Base-by-base conservation (phyloP, 176 grass and related monocot genomes). In the Oryza meridionalis region DNA sequence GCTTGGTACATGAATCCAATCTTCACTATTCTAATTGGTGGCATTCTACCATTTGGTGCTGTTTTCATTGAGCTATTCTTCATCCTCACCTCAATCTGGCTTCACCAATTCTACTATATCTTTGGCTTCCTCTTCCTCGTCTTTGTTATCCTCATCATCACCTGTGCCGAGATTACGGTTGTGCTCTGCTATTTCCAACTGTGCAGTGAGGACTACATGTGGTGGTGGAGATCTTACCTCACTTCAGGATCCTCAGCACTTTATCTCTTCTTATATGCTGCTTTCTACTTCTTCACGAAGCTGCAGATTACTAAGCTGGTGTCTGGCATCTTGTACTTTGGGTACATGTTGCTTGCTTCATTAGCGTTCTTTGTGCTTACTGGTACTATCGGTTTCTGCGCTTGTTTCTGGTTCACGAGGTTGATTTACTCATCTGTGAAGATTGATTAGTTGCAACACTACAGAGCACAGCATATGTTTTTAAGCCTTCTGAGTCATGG, bases 121-220 rank as follows among this genome's bases (percentile, higher is more conserved):
- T 92, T 92, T 0, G 90, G 90, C n/a, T 92, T 92, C 84, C 90
- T 92, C 70, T 92, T 92, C 87, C 84, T 92, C 2, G 90, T 92
- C 9, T 92, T 92, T 71, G 65, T 86, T 65, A 92, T 92, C 84
- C 90, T 92, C 50, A 84, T 89, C 75, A 86, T 92, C 76, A 92
- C 90, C 9, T 89, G 90, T 15, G 90, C 87, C 0, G 90, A 92
- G 50, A 92, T 92, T 84, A 87, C 90, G 9, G 43, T 92, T 0
- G 90, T 92, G 71, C 90, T 92, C 32, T 92, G 90, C 83, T 92
- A 92, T 79, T 92, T 92, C 90, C 90, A 92, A 74, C 84, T 92
- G 11, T 92, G 90, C 80, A 87, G 90, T 3, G 90, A 92, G 84
- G 90, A 92, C 76, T 92, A 92, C 71, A 71, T 77, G 84, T 92